Evolutionary conservation across 306 rosid genomes (phyloP), one percentile per base, ranked within the genome.

Genomic region (Corylus avellana): DNA sequence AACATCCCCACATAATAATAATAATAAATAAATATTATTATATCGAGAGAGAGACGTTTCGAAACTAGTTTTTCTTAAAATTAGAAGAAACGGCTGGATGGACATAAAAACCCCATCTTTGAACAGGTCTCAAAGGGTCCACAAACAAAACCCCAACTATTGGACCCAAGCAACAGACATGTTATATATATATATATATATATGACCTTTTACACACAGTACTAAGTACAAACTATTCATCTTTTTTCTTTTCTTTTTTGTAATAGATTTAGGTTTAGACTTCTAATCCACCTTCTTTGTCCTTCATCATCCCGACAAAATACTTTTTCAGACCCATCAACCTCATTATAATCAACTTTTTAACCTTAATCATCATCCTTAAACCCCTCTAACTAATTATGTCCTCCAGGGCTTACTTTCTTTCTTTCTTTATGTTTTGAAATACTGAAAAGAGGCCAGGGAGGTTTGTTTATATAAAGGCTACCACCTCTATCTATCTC

Each of bases 301-400:
- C 89, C 80, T 78, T 89, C 86, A 82, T 88, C 59, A 85, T 86
- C 80, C 93, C 91, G 85, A 86, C 92, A 91, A 85, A 20, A 67
- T n/a, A 25, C 66, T 76, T 68, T 79, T 70, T 75, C 73, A 84
- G 61, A 77, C 59, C 67, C 79, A 74, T 84, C 86, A 85, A 85
- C 73, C 79, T 84, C 83, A 84, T 82, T 79, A 75, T 80, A 89
- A 88, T 83, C 84, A 55, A 83, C 81, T 86, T 89, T 84, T 79
- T 55, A 80, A 73, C 69, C 62, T 68, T 72, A 79, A 86, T 81
- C 63, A 86, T 81, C 63, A 78, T 61, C 49, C 72, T 48, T 11
- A 76, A 83, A 73, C 79, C 73, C 78, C 62, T 73, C 68, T 79
- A 61, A 55, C 42, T 55, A 13, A 39, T 56, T 11, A 29, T 9